A percentile compares a stretch with the other conserved stretches of the same genome.
Evolutionary conservation across 2,329 filamentous ascomycete species (phyloP).

Genomic region (Ophiosphaerella korrae): DNA sequence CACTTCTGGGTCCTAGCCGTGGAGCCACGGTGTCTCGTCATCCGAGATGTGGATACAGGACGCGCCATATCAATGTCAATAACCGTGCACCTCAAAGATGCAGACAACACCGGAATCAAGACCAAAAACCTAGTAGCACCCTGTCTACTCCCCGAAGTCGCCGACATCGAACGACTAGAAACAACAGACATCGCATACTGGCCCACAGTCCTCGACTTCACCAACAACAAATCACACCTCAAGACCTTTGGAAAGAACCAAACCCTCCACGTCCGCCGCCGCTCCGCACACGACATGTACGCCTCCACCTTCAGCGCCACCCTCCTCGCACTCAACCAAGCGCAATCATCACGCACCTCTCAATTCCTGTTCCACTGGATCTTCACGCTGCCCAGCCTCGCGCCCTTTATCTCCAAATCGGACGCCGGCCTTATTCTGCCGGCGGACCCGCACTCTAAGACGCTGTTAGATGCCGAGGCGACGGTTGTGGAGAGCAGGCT

Average conservation of each 20-base stretch:
- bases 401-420: slow-evolving; percentile 54
- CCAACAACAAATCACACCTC: slow-evolving; percentile 64
- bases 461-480: slow-evolving; percentile 58
- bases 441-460: slow-evolving; percentile 49
- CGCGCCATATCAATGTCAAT: slow-evolving; percentile 78
- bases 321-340: slow-evolving; percentile 72
- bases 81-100: slow-evolving; percentile 63
- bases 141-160: slow-evolving; percentile 67
- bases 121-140: slow-evolving; percentile 54
- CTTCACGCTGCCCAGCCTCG: slow-evolving; percentile 65
- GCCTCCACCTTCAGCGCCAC: slow-evolving; percentile 73
- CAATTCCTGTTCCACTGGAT: slow-evolving; percentile 72
- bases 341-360: slow-evolving; percentile 46
- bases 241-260: slow-evolving; percentile 71
- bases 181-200: slow-evolving; percentile 73
- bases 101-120: slow-evolving; percentile 23
- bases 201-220: slow-evolving; percentile 80
- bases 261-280: slow-evolving; percentile 73
- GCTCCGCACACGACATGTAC: slow-evolving; percentile 63
- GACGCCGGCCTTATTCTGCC: slow-evolving; percentile 60
- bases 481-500: slow-evolving; percentile 75
- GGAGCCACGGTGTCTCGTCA: slow-evolving; percentile 85
- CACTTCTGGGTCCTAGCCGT: slow-evolving; percentile 96
- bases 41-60: slow-evolving; percentile 83
- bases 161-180: slow-evolving; percentile 65